phyloP scores from a whole-genome alignment of 2,329 filamentous ascomycete genomes.

The Claviceps arundinis region DNA sequence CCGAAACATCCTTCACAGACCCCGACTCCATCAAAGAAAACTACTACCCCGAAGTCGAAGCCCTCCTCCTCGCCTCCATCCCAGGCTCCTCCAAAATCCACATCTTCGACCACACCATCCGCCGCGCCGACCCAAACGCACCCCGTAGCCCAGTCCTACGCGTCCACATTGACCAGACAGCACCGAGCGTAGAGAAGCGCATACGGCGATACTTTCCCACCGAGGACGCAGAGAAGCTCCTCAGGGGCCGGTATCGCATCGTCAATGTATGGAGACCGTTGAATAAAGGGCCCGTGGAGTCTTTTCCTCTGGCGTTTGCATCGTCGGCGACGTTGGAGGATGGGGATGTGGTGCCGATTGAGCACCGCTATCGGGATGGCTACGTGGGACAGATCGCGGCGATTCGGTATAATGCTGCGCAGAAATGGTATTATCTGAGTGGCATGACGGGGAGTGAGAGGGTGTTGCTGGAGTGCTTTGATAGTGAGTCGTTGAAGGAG shows the following conservation, averaged over 20 bases:
- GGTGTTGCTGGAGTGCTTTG: slow-evolving; percentile 48
- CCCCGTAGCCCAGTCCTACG: slow-evolving; percentile 26
- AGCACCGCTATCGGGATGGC: slow-evolving; percentile 37
- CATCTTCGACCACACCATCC: slow-evolving; percentile 51
- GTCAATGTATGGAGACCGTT: slow-evolving; percentile 43
- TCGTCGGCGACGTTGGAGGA: slow-evolving; percentile 37
- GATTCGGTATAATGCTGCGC: slow-evolving; percentile 26
- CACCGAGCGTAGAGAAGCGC: slow-evolving; percentile 28
- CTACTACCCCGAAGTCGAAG: slow-evolving; percentile 63
- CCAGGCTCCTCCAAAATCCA: slow-evolving; percentile 38
- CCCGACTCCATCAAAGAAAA: slow-evolving; percentile 46
- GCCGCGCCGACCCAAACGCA: slow-evolving; percentile 32
- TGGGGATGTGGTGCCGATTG: slow-evolving; percentile 32
- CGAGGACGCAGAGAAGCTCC: slow-evolving; percentile 25
- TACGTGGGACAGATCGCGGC: slow-evolving; percentile 33
- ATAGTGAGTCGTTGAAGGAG: slow-evolving; percentile 35
- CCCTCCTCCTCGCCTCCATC: slow-evolving; percentile 23
- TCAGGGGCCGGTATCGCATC: slow-evolving; percentile 33
- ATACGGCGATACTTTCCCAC: slow-evolving; percentile 28
- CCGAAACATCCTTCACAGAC: slow-evolving; percentile 30
- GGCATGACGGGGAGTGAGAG: slow-evolving; percentile 39
- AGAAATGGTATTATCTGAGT: slow-evolving; percentile 41
- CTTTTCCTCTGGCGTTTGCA: slow-evolving; percentile 41
- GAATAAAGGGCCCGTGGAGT: slow-evolving; percentile 27
- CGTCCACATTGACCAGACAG: slow-evolving; percentile 46